A percentile compares a stretch with the other conserved stretches of the same genome.
Evolutionary conservation across 2,329 filamentous ascomycete genomes (phyloP).

Genomic region (Elsinoe arachidis): DNA sequence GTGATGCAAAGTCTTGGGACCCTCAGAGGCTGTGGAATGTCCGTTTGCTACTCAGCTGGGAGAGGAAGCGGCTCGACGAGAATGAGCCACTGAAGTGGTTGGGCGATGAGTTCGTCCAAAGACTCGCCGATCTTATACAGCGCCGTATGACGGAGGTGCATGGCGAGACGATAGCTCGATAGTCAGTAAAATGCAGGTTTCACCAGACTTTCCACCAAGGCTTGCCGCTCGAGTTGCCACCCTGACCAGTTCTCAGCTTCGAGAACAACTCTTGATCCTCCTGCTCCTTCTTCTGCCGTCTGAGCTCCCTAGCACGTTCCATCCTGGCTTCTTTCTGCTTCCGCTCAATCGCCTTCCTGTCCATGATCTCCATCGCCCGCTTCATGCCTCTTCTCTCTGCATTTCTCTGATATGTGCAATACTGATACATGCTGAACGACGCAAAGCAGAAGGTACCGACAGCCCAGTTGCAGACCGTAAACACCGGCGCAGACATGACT

Average conservation of each 20-base stretch:
- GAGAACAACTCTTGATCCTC: conserved; percentile 32
- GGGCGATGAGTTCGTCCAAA: conserved; percentile 47
- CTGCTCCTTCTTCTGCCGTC: conserved; percentile 36
- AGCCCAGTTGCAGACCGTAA: conserved; percentile 72
- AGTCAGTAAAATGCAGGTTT: not conserved
- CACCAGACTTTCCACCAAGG: conserved; percentile 31
- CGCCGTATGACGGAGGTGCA: conserved; percentile 24
- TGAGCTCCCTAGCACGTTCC: conserved; percentile 31
- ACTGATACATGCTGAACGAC: conserved; percentile 70
- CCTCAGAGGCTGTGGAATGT: conserved; percentile 54
- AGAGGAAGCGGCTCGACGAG: conserved; percentile 25
- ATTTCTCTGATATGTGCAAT: conserved; percentile 65
- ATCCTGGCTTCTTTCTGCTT: conserved; percentile 43
- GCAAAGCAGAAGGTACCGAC: conserved; percentile 65
- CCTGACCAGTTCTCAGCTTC: conserved; percentile 20
- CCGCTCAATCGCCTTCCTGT: conserved; percentile 57
- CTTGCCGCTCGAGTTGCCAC: conserved; percentile 17
- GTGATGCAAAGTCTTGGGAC: conserved; percentile 35
- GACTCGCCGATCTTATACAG: conserved; percentile 43
- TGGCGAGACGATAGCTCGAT: not conserved
- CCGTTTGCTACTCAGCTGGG: conserved; percentile 57
- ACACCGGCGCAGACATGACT: conserved; percentile 55
- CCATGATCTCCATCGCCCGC: conserved; percentile 73
- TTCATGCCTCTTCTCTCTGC: conserved; percentile 77
- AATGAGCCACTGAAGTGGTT: conserved; percentile 36